These are phyloP conservation scores for Hymenoscyphus linearis DNA, from an alignment of 2,329 filamentous ascomycete genomes.

Conservation along the genomic window DNA sequence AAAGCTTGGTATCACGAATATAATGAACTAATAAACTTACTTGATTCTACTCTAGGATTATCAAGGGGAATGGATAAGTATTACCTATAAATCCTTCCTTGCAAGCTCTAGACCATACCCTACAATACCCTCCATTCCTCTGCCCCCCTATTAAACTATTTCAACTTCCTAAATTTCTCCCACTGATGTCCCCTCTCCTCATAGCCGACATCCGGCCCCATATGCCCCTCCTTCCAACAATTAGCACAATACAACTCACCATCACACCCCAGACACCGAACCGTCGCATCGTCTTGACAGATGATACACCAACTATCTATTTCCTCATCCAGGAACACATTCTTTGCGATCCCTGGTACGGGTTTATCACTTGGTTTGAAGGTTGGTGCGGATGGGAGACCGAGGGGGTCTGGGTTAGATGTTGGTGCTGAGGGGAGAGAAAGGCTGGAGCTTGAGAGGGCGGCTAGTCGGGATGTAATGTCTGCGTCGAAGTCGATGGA, in stretches of 20 bases:
- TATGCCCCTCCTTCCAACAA: conserved; percentile 80
- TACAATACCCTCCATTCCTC: background rate
- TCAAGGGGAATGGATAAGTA: no score
- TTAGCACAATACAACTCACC: conserved; percentile 66
- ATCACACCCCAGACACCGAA: conserved; percentile 69
- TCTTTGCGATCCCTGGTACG: conserved; percentile 15
- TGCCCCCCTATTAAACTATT: background rate
- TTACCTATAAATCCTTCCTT: background rate
- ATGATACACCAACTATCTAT: conserved; percentile 75
- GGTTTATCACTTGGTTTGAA: conserved; percentile 23
- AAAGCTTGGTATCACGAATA: background rate
- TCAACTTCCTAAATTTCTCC: conserved; percentile 41
- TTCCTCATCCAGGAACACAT: conserved; percentile 61
- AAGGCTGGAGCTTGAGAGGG: conserved; percentile 19
- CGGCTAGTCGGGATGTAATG: conserved; percentile 29
- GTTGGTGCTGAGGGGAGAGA: background rate
- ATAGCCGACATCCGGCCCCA: conserved; percentile 60
- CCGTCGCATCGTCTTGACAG: conserved; percentile 70
- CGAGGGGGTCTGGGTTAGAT: conserved; percentile 8
- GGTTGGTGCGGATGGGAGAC: conserved; percentile 30
- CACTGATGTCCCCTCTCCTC: conserved; percentile 68
- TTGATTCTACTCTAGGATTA: background rate
- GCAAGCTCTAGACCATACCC: background rate
- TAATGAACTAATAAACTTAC: background rate
- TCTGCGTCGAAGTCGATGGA: conserved; percentile 27